These are phyloP conservation scores for Aspergillus udagawae DNA, from an alignment of 2,329 filamentous ascomycete genomes.

Conservation along the genomic window DNA sequence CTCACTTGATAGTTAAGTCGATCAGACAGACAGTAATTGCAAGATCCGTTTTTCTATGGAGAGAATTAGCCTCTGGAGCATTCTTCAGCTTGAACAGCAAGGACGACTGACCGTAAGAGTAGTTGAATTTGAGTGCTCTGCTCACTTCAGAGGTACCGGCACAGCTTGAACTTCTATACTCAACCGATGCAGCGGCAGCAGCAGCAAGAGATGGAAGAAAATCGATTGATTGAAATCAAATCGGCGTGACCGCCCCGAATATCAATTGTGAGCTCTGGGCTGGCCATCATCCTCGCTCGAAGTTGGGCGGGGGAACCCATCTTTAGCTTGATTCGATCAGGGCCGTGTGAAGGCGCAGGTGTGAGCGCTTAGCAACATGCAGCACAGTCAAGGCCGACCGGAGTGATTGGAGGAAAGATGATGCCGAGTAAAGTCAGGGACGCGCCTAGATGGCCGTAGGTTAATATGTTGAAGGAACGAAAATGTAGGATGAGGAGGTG, in stretches of 20 bases:
- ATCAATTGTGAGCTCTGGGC: conserved; percentile 24
- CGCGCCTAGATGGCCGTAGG: conserved; percentile 1
- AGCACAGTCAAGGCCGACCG: conserved; percentile 8
- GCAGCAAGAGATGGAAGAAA: conserved; percentile 16
- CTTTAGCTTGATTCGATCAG: conserved; percentile 7
- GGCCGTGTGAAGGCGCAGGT: conserved; percentile 17
- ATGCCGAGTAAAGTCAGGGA: conserved; percentile 4
- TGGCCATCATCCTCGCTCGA: conserved; percentile 7
- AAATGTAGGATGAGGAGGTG: conserved; percentile 9
- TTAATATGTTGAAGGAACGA: conserved; percentile 1
- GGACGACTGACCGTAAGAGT: not conserved
- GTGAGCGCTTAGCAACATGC: conserved; percentile 32
- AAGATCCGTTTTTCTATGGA: not conserved
- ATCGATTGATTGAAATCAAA: conserved; percentile 7
- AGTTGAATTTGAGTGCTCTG: not conserved
- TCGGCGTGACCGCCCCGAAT: conserved; percentile 22
- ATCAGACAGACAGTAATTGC: not conserved
- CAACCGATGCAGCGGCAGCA: conserved; percentile 9
- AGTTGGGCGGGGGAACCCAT: conserved; percentile 16
- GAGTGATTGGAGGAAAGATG: conserved; percentile 14
- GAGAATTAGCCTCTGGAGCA: not conserved
- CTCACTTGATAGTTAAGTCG: not conserved
- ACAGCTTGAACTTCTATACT: not conserved
- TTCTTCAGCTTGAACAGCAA: not conserved
- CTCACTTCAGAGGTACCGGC: not conserved